A percentile compares a stretch with the other conserved stretches of the same genome.
Evolutionary conservation across 169 alveolate genomes (phyloP).

Genomic region (Plasmodium coatneyi): DNA sequence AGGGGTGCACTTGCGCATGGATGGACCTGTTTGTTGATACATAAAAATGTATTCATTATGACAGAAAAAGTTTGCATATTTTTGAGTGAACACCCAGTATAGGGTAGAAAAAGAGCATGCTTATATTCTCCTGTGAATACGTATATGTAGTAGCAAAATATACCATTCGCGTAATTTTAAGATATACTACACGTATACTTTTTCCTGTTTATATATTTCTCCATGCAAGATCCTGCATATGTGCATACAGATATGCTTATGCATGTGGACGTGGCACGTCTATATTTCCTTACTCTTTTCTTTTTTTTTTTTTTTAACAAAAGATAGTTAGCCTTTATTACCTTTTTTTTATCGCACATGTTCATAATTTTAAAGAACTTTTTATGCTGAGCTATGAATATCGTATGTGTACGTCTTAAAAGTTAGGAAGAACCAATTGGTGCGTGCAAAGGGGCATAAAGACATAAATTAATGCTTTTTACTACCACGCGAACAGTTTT

Average conservation of each 20-base stretch:
- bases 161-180: background rate
- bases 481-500: background rate
- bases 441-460: background rate
- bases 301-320: slow-evolving; percentile 15
- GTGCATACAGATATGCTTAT: background rate
- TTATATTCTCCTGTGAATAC: background rate
- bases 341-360: background rate
- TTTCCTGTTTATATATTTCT: background rate
- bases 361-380: slow-evolving; percentile 4
- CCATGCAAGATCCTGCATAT: background rate
- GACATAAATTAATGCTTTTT: background rate
- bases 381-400: background rate
- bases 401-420: background rate
- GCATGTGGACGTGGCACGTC: background rate
- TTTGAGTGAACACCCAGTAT: background rate
- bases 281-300: background rate
- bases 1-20: background rate
- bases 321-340: background rate
- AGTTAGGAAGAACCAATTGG: background rate
- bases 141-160: background rate
- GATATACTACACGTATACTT: background rate
- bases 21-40: slow-evolving; percentile 20
- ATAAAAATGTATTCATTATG: background rate
- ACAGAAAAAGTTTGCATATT: background rate
- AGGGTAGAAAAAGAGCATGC: slow-evolving; percentile 2